Evolutionary conservation across 139 green algal genomes (phyloP).

Genomic region (Haematococcus sp.): DNA sequence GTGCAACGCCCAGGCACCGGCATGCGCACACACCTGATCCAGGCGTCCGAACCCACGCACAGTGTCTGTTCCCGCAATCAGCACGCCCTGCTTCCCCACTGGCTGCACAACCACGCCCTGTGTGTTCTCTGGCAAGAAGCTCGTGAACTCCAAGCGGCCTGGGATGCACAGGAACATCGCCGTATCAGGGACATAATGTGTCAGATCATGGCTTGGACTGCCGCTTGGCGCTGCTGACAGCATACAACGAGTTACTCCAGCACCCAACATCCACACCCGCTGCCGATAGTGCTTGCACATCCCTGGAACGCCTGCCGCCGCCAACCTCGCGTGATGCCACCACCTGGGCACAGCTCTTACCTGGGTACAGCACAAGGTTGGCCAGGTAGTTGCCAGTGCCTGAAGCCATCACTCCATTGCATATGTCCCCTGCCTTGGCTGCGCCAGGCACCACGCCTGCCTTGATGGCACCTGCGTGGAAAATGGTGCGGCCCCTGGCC

Average conservation of each 20-base stretch:
- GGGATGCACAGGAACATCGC: too few species aligned
- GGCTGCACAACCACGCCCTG: conserved; percentile 76
- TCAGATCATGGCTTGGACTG: too few species aligned
- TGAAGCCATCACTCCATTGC: conserved; percentile 44
- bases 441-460: conserved; percentile 19
- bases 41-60: conserved; percentile 73
- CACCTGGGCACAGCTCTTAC: conserved; percentile 29
- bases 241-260: too few species aligned
- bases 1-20: background rate
- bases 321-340: background rate
- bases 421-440: conserved; percentile 60
- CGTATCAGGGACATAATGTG: too few species aligned
- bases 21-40: conserved; percentile 65
- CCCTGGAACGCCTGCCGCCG: too few species aligned
- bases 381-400: conserved; percentile 84
- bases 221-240: too few species aligned
- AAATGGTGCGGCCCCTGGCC: conserved; percentile 33
- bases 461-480: conserved; percentile 25
- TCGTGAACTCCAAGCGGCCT: conserved; percentile 74
- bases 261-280: too few species aligned
- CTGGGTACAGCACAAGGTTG: conserved; percentile 89
- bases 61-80: conserved; percentile 73
- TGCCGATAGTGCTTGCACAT: too few species aligned
- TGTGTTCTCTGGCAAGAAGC: conserved; percentile 73
- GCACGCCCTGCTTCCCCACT: conserved; percentile 59